Percentiles rank a stretch among this genome's conserved stretches.
phyloP scores from a whole-genome alignment of 352 stramenopile species.

The Thraustochytrium sp. region DNA sequence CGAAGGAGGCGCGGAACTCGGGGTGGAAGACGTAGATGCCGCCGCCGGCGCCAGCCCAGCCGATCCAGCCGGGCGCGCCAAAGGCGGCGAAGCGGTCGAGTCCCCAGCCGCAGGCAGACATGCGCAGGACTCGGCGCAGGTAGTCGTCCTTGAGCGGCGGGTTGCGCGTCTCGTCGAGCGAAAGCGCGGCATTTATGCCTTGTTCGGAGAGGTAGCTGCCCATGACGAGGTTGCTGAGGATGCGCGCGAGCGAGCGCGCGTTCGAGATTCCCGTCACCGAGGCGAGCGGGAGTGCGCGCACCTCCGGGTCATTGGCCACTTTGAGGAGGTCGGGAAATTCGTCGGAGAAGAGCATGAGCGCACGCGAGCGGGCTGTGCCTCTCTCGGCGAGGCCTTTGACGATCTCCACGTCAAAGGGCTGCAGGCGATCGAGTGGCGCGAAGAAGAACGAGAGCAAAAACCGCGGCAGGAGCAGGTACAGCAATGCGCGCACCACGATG shows the following conservation, averaged over 20 bases:
- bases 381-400: neutral
- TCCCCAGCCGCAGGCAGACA: conserved; percentile 27
- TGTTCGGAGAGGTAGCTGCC: neutral
- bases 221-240: neutral
- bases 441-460: neutral
- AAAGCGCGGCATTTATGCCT: neutral
- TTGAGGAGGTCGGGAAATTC: neutral
- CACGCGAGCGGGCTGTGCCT: neutral
- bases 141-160: neutral
- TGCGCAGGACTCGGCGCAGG: neutral
- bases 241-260: neutral
- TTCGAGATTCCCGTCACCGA: neutral
- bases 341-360: neutral
- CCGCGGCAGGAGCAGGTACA: neutral
- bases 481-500: neutral
- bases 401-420: neutral
- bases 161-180: neutral
- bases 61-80: conserved; percentile 13
- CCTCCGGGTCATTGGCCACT: neutral
- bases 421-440: neutral
- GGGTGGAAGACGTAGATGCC: conserved; percentile 32
- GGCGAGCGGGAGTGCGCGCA: neutral
- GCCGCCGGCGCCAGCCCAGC: neutral
- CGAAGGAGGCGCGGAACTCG: neutral
- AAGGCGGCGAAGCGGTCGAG: conserved; percentile 11